Conservation (phyloP, 495 filamentous ascomycete genomes). For the Penicillium salamii region DNA sequence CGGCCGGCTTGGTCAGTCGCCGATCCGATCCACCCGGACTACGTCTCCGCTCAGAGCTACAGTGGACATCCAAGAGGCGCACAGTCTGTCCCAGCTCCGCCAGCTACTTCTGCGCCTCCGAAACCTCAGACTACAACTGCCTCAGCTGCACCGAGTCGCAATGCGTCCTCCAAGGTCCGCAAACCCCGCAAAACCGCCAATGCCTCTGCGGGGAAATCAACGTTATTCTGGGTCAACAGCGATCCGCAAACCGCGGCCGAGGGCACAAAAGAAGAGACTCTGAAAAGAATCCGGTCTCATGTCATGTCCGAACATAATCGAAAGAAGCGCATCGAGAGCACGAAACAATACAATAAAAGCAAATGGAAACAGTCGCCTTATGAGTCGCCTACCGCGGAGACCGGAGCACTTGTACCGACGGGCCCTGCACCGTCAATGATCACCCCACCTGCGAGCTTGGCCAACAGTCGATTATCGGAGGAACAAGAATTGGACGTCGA, state of each 20-base stretch:
- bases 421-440: conserved; percentile 8
- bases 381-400: conserved; percentile 31
- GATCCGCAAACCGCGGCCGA: conserved; percentile 39
- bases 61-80: background rate
- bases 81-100: background rate
- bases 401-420: conserved; percentile 17
- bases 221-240: conserved; percentile 47
- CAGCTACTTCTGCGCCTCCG: background rate
- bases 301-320: conserved; percentile 53
- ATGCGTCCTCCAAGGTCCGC: conserved; percentile 33
- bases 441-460: conserved; percentile 11
- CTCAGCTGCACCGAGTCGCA: conserved; percentile 19
- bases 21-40: conserved; percentile 15
- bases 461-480: conserved; percentile 2
- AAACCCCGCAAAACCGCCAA: conserved; percentile 40
- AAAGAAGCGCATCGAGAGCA: conserved; percentile 46
- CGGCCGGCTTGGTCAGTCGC: conserved; percentile 15
- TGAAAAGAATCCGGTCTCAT: conserved; percentile 50
- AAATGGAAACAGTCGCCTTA: conserved; percentile 47
- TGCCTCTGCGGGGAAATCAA: conserved; percentile 34
- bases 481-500: conserved; percentile 12
- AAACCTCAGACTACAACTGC: background rate
- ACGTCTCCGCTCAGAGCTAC: conserved; percentile 8
- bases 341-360: conserved; percentile 44
- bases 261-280: conserved; percentile 42